Percentiles rank a stretch among this genome's conserved stretches.
phyloP scores from a whole-genome alignment of 257 asterid species.

The Scutellaria galericulata region DNA sequence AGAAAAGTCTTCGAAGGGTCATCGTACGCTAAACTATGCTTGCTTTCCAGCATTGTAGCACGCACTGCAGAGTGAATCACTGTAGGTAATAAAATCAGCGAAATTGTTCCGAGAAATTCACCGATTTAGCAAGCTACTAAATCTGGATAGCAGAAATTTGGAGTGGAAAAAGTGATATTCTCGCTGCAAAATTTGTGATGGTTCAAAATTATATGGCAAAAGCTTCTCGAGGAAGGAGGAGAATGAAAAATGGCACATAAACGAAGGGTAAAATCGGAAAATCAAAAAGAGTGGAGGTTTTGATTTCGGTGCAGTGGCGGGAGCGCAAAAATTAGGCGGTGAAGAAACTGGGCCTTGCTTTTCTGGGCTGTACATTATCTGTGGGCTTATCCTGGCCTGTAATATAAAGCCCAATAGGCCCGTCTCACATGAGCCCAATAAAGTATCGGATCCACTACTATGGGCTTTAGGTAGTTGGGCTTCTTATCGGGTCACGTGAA shows the following conservation, averaged over 20 bases:
- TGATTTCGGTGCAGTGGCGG: constrained; percentile 62
- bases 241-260: constrained; percentile 5
- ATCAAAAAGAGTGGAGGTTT: constrained; percentile 26
- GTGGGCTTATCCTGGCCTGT: too few species aligned
- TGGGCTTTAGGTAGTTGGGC: too few species aligned
- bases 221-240: constrained; percentile 53
- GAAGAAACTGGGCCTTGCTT: too few species aligned
- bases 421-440: too few species aligned
- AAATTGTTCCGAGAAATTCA: neutral
- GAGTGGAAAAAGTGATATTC: neutral
- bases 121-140: constrained; percentile 4
- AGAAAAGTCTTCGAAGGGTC: constrained; percentile 48
- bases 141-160: neutral
- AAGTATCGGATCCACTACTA: too few species aligned
- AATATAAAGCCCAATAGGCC: too few species aligned
- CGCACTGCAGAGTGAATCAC: constrained; percentile 26
- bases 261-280: constrained; percentile 47
- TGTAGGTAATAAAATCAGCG: constrained; percentile 1
- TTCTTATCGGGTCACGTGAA: too few species aligned
- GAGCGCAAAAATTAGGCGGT: constrained; percentile 37
- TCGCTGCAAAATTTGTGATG: neutral
- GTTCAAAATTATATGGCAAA: constrained; percentile 21
- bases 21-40: constrained; percentile 39
- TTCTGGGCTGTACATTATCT: too few species aligned
- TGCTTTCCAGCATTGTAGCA: constrained; percentile 45